Evolutionary conservation across 2,329 filamentous ascomycete species (phyloP), one percentile per base, ranked within the genome.

Genomic region (Cladosporium austrohemisphaericum): DNA sequence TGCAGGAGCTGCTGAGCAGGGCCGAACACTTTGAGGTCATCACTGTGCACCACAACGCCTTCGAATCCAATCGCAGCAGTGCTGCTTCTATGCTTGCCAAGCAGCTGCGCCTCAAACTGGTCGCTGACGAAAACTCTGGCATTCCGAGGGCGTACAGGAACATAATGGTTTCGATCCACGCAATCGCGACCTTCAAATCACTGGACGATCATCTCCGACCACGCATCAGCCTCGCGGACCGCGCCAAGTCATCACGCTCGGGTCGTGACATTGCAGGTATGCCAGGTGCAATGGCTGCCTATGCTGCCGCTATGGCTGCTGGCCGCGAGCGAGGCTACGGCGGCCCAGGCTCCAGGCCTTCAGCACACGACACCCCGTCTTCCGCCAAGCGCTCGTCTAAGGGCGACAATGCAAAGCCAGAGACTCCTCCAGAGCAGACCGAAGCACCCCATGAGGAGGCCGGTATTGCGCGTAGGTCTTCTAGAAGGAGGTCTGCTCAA

Each of bases 1-100:
- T 98, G 25, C 93, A 98, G 69, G 93, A 98, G 71, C 75, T 98
- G 51, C 79, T 98, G 50, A 98, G 93, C 74, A 84, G 93, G 58
- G 94, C 92, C 26, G 93, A 98, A 73, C 91, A 97, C 73, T 98
- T 97, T 61, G 93, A 98, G 65, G 92, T 98, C 36, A 81, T 95
- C 54, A 98, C 93, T 6, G 91, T 97, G 49, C 89, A 95, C 66
- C 87, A 95, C 54, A 95, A 94, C 60, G 85, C 88, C 4, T 87
- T 92, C 59, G 92, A 96, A 65, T 88, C 86, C 47, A 94, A 88
- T 58, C 83, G 91, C 52, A 94, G 85, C 68, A 96, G 88, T 63
- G 89, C 92, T 18, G 85, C 92, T 1, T 94, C 92, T 1, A 96
- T 98, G 91, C 77, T 98, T 5, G 91, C 90, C 4, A 97, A 97